A percentile compares a stretch with the other conserved stretches of the same genome.
Conservation (phyloP, 1,284 basidiomycete species). For the Fistulinella cinereoalba region DNA sequence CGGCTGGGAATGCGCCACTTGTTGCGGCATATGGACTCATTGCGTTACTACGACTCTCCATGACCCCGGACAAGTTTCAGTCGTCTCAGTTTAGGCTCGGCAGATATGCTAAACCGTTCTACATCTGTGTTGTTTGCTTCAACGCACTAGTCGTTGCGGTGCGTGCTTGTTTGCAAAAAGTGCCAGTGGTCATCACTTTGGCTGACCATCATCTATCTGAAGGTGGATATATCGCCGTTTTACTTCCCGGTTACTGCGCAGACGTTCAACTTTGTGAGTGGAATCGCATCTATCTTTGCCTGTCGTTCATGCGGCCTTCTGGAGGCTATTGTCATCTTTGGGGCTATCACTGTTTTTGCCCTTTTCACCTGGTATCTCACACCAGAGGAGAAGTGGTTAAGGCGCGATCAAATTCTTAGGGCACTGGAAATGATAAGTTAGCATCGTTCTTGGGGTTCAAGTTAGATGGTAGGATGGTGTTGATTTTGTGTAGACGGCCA, state of each 20-base stretch:
- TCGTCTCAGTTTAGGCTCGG: conserved; percentile 71
- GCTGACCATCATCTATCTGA: conserved; percentile 1
- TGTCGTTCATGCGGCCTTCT: neutral
- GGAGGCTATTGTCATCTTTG: conserved; percentile 76
- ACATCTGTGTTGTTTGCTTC: conserved; percentile 64
- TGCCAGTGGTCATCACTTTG: too few species aligned
- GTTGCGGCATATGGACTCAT: conserved; percentile 83
- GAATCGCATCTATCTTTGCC: neutral
- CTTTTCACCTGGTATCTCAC: conserved; percentile 73
- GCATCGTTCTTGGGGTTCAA: too few species aligned
- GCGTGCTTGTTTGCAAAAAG: conserved; percentile 31
- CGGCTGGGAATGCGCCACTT: conserved; percentile 79
- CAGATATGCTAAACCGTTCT: conserved; percentile 62
- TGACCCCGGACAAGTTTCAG: conserved; percentile 74
- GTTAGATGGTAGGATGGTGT: too few species aligned
- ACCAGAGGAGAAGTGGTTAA: conserved; percentile 75
- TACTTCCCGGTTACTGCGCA: conserved; percentile 71
- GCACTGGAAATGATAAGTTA: conserved; percentile 37
- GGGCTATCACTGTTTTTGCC: conserved; percentile 72
- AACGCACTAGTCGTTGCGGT: conserved; percentile 73
- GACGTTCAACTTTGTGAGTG: conserved; percentile 77
- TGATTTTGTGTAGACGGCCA: too few species aligned
- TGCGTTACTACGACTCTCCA: conserved; percentile 62
- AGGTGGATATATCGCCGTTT: conserved; percentile 81
- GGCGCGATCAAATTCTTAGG: conserved; percentile 54